phyloP scores from a whole-genome alignment of 202 grass and related monocot genomes.

The Zoysia matrella region DNA sequence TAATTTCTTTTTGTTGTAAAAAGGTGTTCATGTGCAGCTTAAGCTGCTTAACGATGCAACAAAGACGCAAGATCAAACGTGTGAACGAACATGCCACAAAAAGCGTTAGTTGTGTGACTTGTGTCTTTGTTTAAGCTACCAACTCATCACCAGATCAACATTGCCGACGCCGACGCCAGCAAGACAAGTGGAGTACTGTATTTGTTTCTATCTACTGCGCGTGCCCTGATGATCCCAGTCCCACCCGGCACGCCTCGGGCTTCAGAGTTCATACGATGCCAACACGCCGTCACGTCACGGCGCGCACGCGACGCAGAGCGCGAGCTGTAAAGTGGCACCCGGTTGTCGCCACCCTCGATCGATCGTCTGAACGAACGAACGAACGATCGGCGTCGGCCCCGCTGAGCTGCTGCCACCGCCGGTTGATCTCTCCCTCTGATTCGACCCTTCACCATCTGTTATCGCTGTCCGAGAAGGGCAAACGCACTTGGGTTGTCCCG shows the following conservation, averaged over 20 bases:
- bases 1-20: neutral
- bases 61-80: no score
- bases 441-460: neutral
- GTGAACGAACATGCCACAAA: no score
- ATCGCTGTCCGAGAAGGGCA: neutral
- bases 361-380: neutral
- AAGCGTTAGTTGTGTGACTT: no score
- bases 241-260: neutral
- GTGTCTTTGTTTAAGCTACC: slow-evolving; percentile 1
- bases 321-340: slow-evolving; percentile 3
- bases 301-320: neutral
- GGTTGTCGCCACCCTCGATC: no score
- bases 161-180: neutral
- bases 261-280: neutral
- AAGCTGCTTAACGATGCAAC: no score
- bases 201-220: neutral
- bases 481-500: neutral
- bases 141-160: neutral
- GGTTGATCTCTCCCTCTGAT: neutral
- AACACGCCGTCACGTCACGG: neutral
- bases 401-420: no score
- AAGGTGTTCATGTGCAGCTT: neutral
- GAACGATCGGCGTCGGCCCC: neutral
- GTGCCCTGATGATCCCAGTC: neutral
- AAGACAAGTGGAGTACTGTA: no score